Evolutionary conservation across 768 basidiomycete genomes (phyloP), one percentile per base, ranked within the genome.

Genomic region (Leccinum barrowsii): DNA sequence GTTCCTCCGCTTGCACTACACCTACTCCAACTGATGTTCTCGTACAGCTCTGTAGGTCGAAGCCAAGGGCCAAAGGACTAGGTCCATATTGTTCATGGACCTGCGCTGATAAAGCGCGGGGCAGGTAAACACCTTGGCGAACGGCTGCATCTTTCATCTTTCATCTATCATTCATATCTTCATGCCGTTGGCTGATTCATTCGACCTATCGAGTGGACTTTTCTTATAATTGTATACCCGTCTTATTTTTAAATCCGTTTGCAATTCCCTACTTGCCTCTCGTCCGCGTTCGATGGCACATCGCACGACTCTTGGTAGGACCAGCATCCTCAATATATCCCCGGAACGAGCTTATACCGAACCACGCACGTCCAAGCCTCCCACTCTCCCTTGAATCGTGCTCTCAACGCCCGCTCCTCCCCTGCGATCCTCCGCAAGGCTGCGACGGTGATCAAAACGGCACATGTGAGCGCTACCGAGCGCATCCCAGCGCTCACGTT

Each of bases 301-400:
- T 2, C 8, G 13, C 22, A 10, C 35, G 12, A 26, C 52, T 7
- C 7, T n/a, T n/a, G 10, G 40, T 42, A 42, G 40, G n/a, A 19
- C n/a, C 7, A 13, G 12, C 2, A 7, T 10, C 48, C 5, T 65
- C 62, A 83, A 64, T 77, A 78, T 13, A 84, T 40, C 30, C 78
- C 73, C 21, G 83, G 83, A 50, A 84, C 62, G 30, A 85, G 68
- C 55, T 67, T 81, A 55, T 78, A 82, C 8, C 74, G 79, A 11
- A 84, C 83, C 40, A 59, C 68, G 48, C 58, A 59, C 7, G 76
- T 77, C 80, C 80, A 85, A 1, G 65, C 61, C 32, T 59, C 66
- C 66, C 66, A 67, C 32, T 67, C 59, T 13, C n/a, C 56, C 28
- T 58, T 59, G 56, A 67, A 67, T 47, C 59, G 59, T 4, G 24